These are phyloP conservation scores for Antrodiella citrinella DNA, from an alignment of 768 basidiomycete species.

Conservation along the genomic window DNA sequence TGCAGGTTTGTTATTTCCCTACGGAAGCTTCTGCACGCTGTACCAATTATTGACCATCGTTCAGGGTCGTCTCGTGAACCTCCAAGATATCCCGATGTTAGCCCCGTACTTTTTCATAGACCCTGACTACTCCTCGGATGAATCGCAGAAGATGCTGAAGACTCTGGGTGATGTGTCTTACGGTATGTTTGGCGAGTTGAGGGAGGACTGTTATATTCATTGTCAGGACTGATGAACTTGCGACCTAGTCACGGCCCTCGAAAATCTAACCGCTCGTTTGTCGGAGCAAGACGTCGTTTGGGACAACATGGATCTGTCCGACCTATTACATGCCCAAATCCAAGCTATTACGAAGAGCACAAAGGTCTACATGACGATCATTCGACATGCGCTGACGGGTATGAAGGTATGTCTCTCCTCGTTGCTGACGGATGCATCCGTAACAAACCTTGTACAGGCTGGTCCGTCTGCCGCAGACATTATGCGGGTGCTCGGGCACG, in stretches of 20 bases:
- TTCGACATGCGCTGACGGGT: slow-evolving; percentile 76
- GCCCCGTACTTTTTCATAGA: slow-evolving; percentile 76
- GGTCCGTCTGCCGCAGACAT: slow-evolving; percentile 27
- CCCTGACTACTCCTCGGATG: slow-evolving; percentile 48
- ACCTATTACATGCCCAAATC: slow-evolving; percentile 37
- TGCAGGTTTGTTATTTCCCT: slow-evolving; percentile 50
- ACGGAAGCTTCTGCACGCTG: too few species aligned
- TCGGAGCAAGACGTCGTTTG: slow-evolving; percentile 25
- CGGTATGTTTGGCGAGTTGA: slow-evolving; percentile 28
- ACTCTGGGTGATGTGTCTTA: slow-evolving; percentile 34
- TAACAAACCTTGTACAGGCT: slow-evolving; percentile 13
- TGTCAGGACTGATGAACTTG: background rate
- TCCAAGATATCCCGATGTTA: slow-evolving; percentile 61
- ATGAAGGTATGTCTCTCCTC: slow-evolving; percentile 48
- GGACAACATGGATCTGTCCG: slow-evolving; percentile 28
- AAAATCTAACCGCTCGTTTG: slow-evolving; percentile 23
- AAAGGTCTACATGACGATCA: slow-evolving; percentile 58
- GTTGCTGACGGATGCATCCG: background rate
- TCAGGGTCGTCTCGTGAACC: slow-evolving; percentile 61
- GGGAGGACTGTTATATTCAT: slow-evolving; percentile 6
- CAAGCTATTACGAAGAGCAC: slow-evolving; percentile 17
- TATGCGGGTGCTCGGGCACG: slow-evolving; percentile 21
- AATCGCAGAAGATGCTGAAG: slow-evolving; percentile 46
- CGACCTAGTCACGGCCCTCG: slow-evolving; percentile 26
- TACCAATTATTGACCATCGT: too few species aligned